Evolutionary conservation across 306 rosid genomes (phyloP).

Genomic region (Hippophae tibetana): DNA sequence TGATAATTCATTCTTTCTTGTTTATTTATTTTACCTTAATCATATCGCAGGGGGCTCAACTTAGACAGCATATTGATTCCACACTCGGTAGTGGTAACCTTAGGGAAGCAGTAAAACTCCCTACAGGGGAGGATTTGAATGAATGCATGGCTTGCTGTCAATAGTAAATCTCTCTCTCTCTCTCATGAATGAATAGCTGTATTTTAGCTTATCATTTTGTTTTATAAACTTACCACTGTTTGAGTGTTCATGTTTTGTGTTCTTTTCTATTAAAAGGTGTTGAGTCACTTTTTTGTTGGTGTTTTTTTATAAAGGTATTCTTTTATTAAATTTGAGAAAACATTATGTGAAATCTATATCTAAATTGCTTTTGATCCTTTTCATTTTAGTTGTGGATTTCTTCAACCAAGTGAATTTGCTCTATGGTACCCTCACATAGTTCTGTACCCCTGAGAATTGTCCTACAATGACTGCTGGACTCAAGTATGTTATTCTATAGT

Average conservation of each 20-base stretch:
- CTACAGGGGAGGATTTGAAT: slow-evolving; percentile 97
- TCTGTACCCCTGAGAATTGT: slow-evolving; percentile 93
- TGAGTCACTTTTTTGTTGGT: not conserved
- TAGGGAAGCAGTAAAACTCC: slow-evolving; percentile 98
- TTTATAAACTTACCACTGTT: not conserved
- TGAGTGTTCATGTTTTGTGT: not conserved
- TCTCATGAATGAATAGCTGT: not conserved
- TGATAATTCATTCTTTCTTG: not conserved
- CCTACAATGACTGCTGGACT: slow-evolving; percentile 99
- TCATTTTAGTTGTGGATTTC: slow-evolving; percentile 91
- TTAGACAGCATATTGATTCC: slow-evolving; percentile 95
- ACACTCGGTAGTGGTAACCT: slow-evolving; percentile 97
- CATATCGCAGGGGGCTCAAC: slow-evolving; percentile 90
- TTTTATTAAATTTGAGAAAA: slow-evolving; percentile 9
- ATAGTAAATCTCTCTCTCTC: slow-evolving; percentile 44
- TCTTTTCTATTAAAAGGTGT: not conserved
- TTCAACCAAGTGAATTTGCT: slow-evolving; percentile 99
- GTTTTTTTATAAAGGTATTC: not conserved
- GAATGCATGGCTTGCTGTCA: slow-evolving; percentile 99
- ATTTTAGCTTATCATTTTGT: not conserved
- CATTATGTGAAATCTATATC: slow-evolving; percentile 10
- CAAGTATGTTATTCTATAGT: slow-evolving; percentile 49
- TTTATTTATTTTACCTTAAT: slow-evolving; percentile 2
- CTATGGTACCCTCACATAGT: slow-evolving; percentile 96
- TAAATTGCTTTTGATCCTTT: slow-evolving; percentile 25